Conservation (phyloP, 306 rosid species). For the Benincasa hispida region DNA sequence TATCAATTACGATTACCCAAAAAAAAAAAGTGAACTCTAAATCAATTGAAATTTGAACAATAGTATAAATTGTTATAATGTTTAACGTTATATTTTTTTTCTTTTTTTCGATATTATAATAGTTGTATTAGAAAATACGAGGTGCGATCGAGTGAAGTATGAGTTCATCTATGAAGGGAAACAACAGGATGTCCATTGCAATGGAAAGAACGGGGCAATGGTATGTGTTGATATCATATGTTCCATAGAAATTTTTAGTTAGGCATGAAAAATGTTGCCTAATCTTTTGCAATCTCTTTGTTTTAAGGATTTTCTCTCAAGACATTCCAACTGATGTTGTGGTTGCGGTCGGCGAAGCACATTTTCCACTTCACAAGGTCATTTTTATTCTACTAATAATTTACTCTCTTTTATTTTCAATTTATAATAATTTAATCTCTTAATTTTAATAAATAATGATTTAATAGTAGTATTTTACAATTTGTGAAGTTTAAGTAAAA, state of each 20-base stretch:
- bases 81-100: too few species aligned
- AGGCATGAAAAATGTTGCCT: background rate
- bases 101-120: too few species aligned
- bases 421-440: too few species aligned
- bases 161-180: slow-evolving; percentile 28
- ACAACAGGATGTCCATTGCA: slow-evolving; percentile 45
- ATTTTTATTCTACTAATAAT: too few species aligned
- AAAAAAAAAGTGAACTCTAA: too few species aligned
- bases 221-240: slow-evolving; percentile 18
- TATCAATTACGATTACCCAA: too few species aligned
- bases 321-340: slow-evolving; percentile 65
- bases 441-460: too few species aligned
- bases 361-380: slow-evolving; percentile 81
- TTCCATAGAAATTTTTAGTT: background rate
- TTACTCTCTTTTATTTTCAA: too few species aligned
- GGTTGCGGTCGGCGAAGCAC: slow-evolving; percentile 57
- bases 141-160: slow-evolving; percentile 2
- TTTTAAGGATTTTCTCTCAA: slow-evolving; percentile 65
- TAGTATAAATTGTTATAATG: too few species aligned
- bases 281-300: background rate
- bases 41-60: too few species aligned
- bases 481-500: too few species aligned
- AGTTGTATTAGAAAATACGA: background rate
- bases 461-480: too few species aligned
- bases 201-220: slow-evolving; percentile 95